These are phyloP conservation scores for Chaetomium globosum DNA, from an alignment of 2,329 filamentous ascomycete genomes.

Conservation along the genomic window DNA sequence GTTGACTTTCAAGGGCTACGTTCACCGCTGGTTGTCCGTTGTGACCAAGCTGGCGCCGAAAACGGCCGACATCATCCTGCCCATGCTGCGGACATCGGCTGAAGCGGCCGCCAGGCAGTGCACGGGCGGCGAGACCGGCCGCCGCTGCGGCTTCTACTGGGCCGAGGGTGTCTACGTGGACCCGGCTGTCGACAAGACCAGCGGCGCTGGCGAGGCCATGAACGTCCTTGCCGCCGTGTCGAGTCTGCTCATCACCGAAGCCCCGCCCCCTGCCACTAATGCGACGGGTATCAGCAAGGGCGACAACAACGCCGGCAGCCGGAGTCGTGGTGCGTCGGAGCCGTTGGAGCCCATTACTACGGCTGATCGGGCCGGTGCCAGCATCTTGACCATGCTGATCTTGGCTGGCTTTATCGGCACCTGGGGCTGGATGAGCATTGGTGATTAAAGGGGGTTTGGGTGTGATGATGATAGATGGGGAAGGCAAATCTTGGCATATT, in stretches of 20 bases:
- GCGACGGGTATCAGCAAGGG: slow-evolving; percentile 52
- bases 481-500: background rate
- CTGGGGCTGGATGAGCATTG: slow-evolving; percentile 54
- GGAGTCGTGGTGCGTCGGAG: slow-evolving; percentile 35
- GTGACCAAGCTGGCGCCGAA: slow-evolving; percentile 65
- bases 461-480: background rate
- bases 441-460: slow-evolving; percentile 26
- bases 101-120: slow-evolving; percentile 64
- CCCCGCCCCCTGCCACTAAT: slow-evolving; percentile 49
- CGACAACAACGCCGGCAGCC: slow-evolving; percentile 45
- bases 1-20: slow-evolving; percentile 70
- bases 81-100: slow-evolving; percentile 61
- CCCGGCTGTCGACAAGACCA: slow-evolving; percentile 43
- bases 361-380: slow-evolving; percentile 53
- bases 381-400: slow-evolving; percentile 53
- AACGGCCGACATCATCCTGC: slow-evolving; percentile 57
- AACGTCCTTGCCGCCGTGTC: slow-evolving; percentile 59
- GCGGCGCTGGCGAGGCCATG: slow-evolving; percentile 62
- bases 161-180: slow-evolving; percentile 46
- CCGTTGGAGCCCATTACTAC: slow-evolving; percentile 47
- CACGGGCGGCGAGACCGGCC: slow-evolving; percentile 58
- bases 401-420: slow-evolving; percentile 46
- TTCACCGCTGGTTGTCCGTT: slow-evolving; percentile 66
- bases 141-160: slow-evolving; percentile 71
- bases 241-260: slow-evolving; percentile 52